Evolutionary conservation across 129 eudicot species (phyloP), one percentile per base, ranked within the genome.

Genomic region (Lonicera japonica): DNA sequence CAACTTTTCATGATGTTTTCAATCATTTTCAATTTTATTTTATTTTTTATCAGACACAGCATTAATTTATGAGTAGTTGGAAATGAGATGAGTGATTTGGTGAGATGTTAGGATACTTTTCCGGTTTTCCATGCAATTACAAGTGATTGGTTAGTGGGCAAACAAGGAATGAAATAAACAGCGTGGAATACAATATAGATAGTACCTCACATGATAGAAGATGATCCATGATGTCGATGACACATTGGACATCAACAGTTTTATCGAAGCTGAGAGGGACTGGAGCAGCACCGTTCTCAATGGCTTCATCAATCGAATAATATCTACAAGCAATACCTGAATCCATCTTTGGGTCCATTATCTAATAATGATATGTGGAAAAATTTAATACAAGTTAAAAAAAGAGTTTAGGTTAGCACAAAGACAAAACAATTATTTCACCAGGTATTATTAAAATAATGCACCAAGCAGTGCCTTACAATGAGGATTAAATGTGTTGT

Each of bases 271-370:
- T 87, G 73, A 87, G 62, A 46, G 98, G 98, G 67, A 92, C 68
- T 20, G 98, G 98, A 68, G 98, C 98, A 66, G 91, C 95, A 72
- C 89, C 95, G 73, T 81, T 77, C 60, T 92, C 96, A 73, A 92
- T 92, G 64, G 98, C 98, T 75, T 92, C 98, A 58, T 92, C 98
- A 76, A 92, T 71, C 9, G 98, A 92, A 78, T 80, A 82, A 69
- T 87, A 92, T 69, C 68, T 85, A 73, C 88, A 71, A 70, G 80
- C 96, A 63, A 92, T 87, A 68, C 98, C 98, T 60, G 98, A 92
- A 85, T 92, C 98, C 98, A 92, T 92, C 91, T 92, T 92, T 55
- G 98, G 98, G 80, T 92, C 98, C 98, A 92, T 92, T 77, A 92
- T 92, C 98, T 92, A 77, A 40, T 63, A 29, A 29, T 81, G 47